These are phyloP conservation scores for Botrytis medusae DNA, from an alignment of 2,329 filamentous ascomycete species.

Conservation along the genomic window DNA sequence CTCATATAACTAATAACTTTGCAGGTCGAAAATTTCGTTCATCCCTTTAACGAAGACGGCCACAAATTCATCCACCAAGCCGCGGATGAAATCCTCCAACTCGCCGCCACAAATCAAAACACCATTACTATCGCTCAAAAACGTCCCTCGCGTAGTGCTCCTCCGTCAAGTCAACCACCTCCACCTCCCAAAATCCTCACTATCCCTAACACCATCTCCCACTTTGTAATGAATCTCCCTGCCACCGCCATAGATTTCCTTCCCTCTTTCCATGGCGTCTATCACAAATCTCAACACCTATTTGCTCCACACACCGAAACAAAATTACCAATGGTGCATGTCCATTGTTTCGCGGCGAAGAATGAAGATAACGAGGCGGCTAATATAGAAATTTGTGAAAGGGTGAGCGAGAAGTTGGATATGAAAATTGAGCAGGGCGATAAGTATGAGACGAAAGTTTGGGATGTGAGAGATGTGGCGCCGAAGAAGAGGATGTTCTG, in stretches of 20 bases:
- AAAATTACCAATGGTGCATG: conserved; percentile 79
- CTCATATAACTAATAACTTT: conserved; percentile 8
- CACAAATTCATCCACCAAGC: conserved; percentile 74
- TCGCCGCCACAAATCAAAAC: conserved; percentile 51
- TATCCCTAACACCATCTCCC: conserved; percentile 75
- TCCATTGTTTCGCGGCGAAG: conserved; percentile 91
- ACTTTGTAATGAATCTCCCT: conserved; percentile 98
- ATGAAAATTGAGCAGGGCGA: conserved; percentile 47
- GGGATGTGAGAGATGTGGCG: conserved; percentile 81
- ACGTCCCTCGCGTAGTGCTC: conserved; percentile 30
- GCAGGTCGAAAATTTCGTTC: conserved; percentile 67
- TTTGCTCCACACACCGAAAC: conserved; percentile 60
- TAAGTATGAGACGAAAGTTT: conserved; percentile 48
- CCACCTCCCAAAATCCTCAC: conserved; percentile 46
- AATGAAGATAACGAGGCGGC: conserved; percentile 68
- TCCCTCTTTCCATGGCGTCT: conserved; percentile 72
- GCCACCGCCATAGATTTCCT: conserved; percentile 87
- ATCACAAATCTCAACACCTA: conserved; percentile 65
- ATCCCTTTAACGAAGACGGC: conserved; percentile 79
- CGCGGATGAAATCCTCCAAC: conserved; percentile 58
- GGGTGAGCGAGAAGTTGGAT: conserved; percentile 55
- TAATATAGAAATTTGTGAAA: conserved; percentile 63
- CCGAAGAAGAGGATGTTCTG: conserved; percentile 97
- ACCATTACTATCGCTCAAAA: conserved; percentile 52
- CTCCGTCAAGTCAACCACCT: conserved; percentile 35